Evolutionary conservation across 441 rosid species (phyloP).

Genomic region (Gossypium gossypioides): DNA sequence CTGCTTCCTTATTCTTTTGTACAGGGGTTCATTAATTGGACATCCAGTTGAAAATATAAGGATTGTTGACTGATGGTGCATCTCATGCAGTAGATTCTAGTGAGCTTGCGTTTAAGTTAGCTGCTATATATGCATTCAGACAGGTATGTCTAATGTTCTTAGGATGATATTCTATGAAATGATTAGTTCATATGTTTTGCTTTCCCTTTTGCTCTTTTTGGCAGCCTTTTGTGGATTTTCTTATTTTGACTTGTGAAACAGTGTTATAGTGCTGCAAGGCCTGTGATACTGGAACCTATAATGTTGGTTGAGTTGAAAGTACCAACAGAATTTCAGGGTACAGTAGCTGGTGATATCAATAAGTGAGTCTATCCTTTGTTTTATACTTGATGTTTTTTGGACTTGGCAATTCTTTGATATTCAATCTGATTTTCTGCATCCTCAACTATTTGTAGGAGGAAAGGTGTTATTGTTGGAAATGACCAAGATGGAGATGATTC

Average conservation of each 20-base stretch:
- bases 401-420: neutral
- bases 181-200: neutral
- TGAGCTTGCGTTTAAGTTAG: constrained; percentile 93
- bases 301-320: constrained; percentile 91
- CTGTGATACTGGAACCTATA: constrained; percentile 85
- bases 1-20: constrained; percentile 6
- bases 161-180: neutral
- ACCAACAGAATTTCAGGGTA: constrained; percentile 92
- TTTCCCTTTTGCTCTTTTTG: neutral
- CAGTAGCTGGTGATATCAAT: constrained; percentile 89
- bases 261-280: constrained; percentile 79
- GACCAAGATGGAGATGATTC: constrained; percentile 97
- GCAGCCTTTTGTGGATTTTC: neutral
- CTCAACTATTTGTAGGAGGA: constrained; percentile 49
- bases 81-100: constrained; percentile 95
- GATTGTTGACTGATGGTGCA: constrained; percentile 84
- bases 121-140: constrained; percentile 92
- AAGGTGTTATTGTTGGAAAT: constrained; percentile 88
- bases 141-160: constrained; percentile 32
- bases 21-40: constrained; percentile 87
- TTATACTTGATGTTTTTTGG: neutral
- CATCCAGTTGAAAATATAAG: constrained; percentile 87
- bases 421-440: constrained; percentile 1
- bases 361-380: constrained; percentile 43
- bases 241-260: constrained; percentile 18